A percentile compares a stretch with the other conserved stretches of the same genome.
phyloP scores from a whole-genome alignment of 345 rosid species.

The Corchorus olitorius region DNA sequence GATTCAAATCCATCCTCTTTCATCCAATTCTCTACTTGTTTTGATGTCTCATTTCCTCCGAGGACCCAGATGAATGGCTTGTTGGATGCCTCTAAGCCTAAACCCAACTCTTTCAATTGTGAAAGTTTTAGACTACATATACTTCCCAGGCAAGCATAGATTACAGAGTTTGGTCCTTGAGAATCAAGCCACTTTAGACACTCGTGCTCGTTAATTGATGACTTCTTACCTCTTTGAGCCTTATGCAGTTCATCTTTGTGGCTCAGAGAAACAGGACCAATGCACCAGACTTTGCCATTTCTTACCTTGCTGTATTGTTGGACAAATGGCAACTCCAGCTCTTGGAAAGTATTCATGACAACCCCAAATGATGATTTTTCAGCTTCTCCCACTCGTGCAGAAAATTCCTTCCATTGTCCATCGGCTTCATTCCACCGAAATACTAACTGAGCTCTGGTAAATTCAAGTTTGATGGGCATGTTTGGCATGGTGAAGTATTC shows the following conservation, averaged over 20 bases:
- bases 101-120: no score
- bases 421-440: no score
- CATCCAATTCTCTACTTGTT: no score
- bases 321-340: constrained; percentile 39
- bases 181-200: constrained; percentile 5
- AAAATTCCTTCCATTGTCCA: constrained; percentile 16
- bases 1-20: constrained; percentile 36
- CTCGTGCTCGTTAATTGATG: constrained; percentile 18
- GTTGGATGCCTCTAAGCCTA: no score
- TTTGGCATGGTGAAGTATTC: background rate
- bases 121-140: no score
- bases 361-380: constrained; percentile 24
- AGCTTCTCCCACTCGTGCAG: constrained; percentile 20
- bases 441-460: background rate
- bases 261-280: constrained; percentile 46
- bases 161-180: no score
- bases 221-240: constrained; percentile 39
- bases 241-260: constrained; percentile 29
- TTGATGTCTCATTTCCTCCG: no score
- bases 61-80: no score
- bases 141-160: no score
- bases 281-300: constrained; percentile 35
- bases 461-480: background rate
- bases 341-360: constrained; percentile 37
- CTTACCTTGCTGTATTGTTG: constrained; percentile 25